Base-by-base conservation (phyloP, 2,329 filamentous ascomycete species). In the Penicillium sp. region DNA sequence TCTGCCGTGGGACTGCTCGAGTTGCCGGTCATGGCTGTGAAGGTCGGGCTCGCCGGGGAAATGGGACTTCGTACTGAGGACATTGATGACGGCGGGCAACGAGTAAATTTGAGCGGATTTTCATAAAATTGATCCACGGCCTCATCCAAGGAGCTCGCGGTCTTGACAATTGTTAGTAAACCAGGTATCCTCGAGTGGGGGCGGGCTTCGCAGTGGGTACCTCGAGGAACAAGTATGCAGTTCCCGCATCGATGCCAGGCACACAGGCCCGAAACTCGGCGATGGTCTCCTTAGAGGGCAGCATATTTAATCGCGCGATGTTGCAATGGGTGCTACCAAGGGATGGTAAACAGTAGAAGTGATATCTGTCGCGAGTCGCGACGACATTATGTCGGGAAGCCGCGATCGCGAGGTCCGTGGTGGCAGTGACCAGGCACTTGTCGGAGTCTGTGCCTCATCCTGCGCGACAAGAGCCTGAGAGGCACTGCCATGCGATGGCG, bases 121-220 rank as follows among this genome's bases (percentile, higher is more conserved):
- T 63, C 56, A 30, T 63, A 65, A 40, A 63, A 65, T 49, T 55
- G 60, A 58, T 62, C 40, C 7, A 65, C 58, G 47, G 62, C 62
- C 19, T 65, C 60, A 15, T 63, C 59, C 5, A 63, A 26, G 19
- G 4, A 60, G 30, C 26, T 54, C 10, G 57, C 42, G 10, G 22
- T n/a, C 62, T 65, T 28, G 35, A 26, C n/a, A 26, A 30, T 7
- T 10, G 44, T 65, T 38, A 65, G 60, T 44, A 26, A 50, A 19
- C 17, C 13, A n/a, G 9, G 12, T 40, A 35, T 37, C 53, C 13
- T 49, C 45, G 38, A 56, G 26, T 6, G n/a, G 22, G 24, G 19
- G 3, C 17, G 37, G 22, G 42, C n/a, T 53, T 44, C 10, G 26
- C 6, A 15, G 38, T 38, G 7, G 47, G 15, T 65, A 65, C 62